Conservation (phyloP, 1,284 basidiomycete genomes). For the Anthracocystis walkeri region DNA sequence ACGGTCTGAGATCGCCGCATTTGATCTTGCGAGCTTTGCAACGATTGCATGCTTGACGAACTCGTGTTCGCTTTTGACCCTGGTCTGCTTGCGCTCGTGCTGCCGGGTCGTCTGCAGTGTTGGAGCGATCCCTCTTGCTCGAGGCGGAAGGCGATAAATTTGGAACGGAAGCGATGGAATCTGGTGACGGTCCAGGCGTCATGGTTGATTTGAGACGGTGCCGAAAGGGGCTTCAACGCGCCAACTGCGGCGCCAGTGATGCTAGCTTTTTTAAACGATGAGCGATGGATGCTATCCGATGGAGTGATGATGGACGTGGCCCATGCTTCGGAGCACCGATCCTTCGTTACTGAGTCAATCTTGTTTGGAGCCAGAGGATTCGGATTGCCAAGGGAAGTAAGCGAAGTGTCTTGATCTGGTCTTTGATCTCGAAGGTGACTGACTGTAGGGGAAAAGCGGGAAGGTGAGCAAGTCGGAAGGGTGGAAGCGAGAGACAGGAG, state of each 20-base stretch:
- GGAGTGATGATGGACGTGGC: background rate
- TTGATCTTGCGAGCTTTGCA: constrained; percentile 57
- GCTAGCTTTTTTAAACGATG: background rate
- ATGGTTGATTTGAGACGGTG: constrained; percentile 6
- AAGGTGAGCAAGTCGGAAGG: background rate
- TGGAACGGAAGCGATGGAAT: constrained; percentile 20
- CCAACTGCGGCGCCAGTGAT: background rate
- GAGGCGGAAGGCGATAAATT: constrained; percentile 26
- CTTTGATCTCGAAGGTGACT: background rate
- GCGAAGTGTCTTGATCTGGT: background rate
- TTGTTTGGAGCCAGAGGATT: background rate
- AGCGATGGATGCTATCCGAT: constrained; percentile 3
- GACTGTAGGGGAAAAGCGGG: background rate
- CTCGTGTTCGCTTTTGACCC: constrained; percentile 38
- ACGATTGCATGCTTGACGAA: constrained; percentile 54
- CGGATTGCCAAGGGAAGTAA: background rate
- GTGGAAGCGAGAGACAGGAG: background rate
- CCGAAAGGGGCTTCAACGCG: background rate
- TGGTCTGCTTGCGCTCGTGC: constrained; percentile 21
- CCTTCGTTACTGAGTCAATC: background rate
- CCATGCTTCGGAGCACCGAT: background rate
- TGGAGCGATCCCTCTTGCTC: constrained; percentile 33
- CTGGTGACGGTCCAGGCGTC: constrained; percentile 35
- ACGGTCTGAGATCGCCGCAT: constrained; percentile 49
- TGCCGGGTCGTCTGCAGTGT: constrained; percentile 20